phyloP scores from a whole-genome alignment of 352 stramenopile genomes.

The Aphanomyces stellatus region DNA sequence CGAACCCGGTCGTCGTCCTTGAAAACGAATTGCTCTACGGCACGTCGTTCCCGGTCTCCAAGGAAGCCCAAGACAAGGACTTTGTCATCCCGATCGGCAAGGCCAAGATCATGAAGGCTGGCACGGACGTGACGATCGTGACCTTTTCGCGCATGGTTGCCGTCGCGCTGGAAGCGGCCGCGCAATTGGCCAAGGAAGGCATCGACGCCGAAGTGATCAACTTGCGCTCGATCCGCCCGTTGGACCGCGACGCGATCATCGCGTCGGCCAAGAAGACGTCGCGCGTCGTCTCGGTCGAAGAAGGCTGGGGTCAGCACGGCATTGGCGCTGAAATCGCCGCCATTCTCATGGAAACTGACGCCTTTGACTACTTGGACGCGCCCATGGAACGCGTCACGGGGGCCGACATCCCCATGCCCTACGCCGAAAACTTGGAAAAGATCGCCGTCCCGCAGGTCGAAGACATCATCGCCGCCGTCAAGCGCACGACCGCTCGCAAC shows the following conservation, averaged over 20 bases:
- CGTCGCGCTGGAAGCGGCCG: constrained; percentile 92
- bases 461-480: constrained; percentile 90
- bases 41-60: constrained; percentile 94
- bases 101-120: constrained; percentile 96
- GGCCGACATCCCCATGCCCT: constrained; percentile 98
- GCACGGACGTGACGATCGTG: constrained; percentile 97
- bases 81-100: constrained; percentile 98
- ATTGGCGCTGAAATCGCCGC: constrained; percentile 97
- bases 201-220: constrained; percentile 95
- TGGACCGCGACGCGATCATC: constrained; percentile 97
- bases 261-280: constrained; percentile 98
- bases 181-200: constrained; percentile 90
- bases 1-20: constrained; percentile 98
- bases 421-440: constrained; percentile 95
- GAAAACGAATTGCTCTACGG: constrained; percentile 99
- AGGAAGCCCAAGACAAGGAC: constrained; percentile 95
- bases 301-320: constrained; percentile 94
- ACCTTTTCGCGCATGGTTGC: constrained; percentile 97
- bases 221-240: constrained; percentile 89
- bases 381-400: constrained; percentile 95
- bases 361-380: constrained; percentile 99
- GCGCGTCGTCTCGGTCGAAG: constrained; percentile 96
- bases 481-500: constrained; percentile 73
- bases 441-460: constrained; percentile 91
- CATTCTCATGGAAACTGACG: constrained; percentile 97